Percentiles rank a stretch among this genome's conserved stretches.
These are phyloP conservation scores for Boechera stricta DNA, from an alignment of 345 rosid species.

Conservation along the genomic window DNA sequence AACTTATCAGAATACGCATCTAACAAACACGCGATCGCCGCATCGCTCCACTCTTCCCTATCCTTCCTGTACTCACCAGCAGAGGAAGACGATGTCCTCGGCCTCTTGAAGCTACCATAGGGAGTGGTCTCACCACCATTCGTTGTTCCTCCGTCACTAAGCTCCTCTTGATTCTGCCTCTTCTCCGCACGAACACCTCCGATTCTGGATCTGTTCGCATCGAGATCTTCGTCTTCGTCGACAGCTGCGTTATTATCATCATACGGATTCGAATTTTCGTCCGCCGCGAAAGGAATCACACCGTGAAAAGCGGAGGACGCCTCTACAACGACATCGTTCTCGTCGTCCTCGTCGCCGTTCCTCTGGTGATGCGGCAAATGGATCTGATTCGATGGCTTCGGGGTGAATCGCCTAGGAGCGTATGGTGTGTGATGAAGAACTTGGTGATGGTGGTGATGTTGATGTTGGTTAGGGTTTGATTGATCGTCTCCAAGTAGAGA, in stretches of 20 bases:
- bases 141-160: constrained; percentile 61
- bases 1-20: constrained; percentile 87
- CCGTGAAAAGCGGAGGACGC: constrained; percentile 61
- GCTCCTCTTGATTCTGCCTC: constrained; percentile 60
- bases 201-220: constrained; percentile 49
- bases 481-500: constrained; percentile 70
- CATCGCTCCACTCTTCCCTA: constrained; percentile 93
- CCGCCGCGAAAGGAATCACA: constrained; percentile 47
- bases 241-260: constrained; percentile 49
- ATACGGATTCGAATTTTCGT: constrained; percentile 49
- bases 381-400: constrained; percentile 52
- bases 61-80: constrained; percentile 76
- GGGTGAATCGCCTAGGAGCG: constrained; percentile 53
- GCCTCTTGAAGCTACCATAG: constrained; percentile 55
- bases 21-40: constrained; percentile 75
- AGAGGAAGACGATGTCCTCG: constrained; percentile 49
- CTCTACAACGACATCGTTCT: constrained; percentile 56
- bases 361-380: constrained; percentile 48
- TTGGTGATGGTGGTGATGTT: constrained; percentile 50
- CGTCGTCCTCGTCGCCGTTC: constrained; percentile 49
- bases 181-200: constrained; percentile 58
- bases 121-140: constrained; percentile 47
- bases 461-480: constrained; percentile 51
- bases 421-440: constrained; percentile 53
- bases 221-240: constrained; percentile 44